Conservation (phyloP, 495 filamentous ascomycete genomes). For the Stereocaulon alpinum region DNA sequence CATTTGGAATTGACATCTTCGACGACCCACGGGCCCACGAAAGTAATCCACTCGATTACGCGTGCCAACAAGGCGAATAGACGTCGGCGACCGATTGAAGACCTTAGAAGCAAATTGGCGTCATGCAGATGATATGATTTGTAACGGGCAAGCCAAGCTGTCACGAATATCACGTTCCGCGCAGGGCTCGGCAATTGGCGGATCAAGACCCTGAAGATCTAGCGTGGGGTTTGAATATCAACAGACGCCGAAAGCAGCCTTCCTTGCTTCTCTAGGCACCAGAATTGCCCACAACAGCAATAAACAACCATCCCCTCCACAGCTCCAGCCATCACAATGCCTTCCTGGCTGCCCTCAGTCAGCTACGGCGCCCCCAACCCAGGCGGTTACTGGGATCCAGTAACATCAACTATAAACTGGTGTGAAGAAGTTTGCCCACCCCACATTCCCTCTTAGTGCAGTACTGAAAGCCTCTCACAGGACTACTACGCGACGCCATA, state of each 20-base stretch:
- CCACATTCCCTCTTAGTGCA: not conserved
- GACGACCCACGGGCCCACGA: not conserved
- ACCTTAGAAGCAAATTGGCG: not conserved
- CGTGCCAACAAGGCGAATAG: not conserved
- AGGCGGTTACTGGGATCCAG: conserved; percentile 71
- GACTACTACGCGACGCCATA: conserved; percentile 54
- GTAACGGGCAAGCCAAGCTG: not conserved
- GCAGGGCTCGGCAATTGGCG: not conserved
- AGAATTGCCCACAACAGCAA: too few species aligned
- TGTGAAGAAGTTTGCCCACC: conserved; percentile 65
- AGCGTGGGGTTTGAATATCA: not conserved
- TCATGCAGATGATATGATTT: not conserved
- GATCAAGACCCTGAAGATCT: not conserved
- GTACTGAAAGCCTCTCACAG: conserved; percentile 23
- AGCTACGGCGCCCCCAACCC: conserved; percentile 52
- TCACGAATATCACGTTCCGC: not conserved
- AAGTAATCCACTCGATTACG: not conserved
- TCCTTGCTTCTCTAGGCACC: not conserved
- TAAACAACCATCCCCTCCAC: not conserved
- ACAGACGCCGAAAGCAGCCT: not conserved
- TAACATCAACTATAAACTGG: conserved; percentile 87
- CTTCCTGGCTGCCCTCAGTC: conserved; percentile 41
- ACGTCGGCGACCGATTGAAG: not conserved
- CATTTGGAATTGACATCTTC: conserved; percentile 86
- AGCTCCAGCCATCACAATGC: conserved; percentile 13